These are phyloP conservation scores for Nemania diffusa DNA, from an alignment of 2,329 filamentous ascomycete genomes.

Conservation along the genomic window DNA sequence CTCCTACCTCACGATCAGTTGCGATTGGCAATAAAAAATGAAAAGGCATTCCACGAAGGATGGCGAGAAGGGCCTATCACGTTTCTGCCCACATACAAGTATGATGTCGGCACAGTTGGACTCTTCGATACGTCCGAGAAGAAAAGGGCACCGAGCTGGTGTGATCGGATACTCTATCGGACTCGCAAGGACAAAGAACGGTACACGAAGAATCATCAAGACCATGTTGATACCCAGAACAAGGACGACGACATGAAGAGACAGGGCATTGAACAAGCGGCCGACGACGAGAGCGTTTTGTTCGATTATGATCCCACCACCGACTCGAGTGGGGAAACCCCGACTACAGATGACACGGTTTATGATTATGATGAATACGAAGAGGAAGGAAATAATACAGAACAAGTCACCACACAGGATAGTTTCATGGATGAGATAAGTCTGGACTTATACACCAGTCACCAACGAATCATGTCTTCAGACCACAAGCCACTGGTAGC, in stretches of 20 bases:
- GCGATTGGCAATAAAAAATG: constrained; percentile 73
- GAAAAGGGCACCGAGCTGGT: constrained; percentile 92
- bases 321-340: constrained; percentile 66
- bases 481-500: constrained; percentile 94
- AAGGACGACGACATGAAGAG: constrained; percentile 88
- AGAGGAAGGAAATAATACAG: constrained; percentile 57
- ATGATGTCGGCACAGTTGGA: constrained; percentile 92
- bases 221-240: constrained; percentile 73
- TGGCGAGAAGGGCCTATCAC: constrained; percentile 90
- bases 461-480: constrained; percentile 89
- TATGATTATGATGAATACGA: constrained; percentile 71
- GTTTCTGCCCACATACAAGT: constrained; percentile 97
- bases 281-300: constrained; percentile 82
- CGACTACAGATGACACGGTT: constrained; percentile 50
- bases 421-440: constrained; percentile 65
- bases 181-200: constrained; percentile 75
- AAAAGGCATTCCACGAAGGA: constrained; percentile 88
- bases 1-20: constrained; percentile 92
- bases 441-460: constrained; percentile 79
- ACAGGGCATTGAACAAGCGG: constrained; percentile 77
- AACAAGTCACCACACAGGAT: constrained; percentile 66
- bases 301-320: constrained; percentile 91
- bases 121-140: constrained; percentile 97
- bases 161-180: constrained; percentile 90
- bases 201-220: constrained; percentile 69